Conservation (phyloP, 2,329 filamentous ascomycete genomes). For the Dryadomyces quercus-mongolicae region DNA sequence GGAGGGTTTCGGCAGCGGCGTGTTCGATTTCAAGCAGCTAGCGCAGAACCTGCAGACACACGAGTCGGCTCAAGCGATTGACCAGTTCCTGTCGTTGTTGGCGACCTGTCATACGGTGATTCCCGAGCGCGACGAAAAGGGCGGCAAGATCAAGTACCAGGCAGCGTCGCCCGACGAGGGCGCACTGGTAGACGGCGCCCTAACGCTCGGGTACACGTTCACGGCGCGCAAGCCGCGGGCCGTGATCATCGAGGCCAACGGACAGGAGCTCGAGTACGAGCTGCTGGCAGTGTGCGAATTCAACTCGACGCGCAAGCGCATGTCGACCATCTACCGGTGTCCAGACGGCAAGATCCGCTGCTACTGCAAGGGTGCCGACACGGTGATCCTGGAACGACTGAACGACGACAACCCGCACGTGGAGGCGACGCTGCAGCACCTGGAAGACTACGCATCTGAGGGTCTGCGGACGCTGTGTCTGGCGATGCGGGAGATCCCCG, state of each 20-base stretch:
- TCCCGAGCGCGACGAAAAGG: slow-evolving; percentile 70
- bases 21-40: slow-evolving; percentile 74
- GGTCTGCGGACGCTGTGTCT: slow-evolving; percentile 89
- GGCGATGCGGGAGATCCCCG: slow-evolving; percentile 84
- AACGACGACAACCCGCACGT: slow-evolving; percentile 73
- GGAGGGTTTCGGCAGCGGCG: slow-evolving; percentile 64
- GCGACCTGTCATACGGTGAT: slow-evolving; percentile 96
- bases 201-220: slow-evolving; percentile 78
- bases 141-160: slow-evolving; percentile 86
- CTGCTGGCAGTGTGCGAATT: slow-evolving; percentile 96
- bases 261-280: slow-evolving; percentile 69
- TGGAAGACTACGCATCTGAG: slow-evolving; percentile 98
- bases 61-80: slow-evolving; percentile 36
- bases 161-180: slow-evolving; percentile 95
- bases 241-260: slow-evolving; percentile 71
- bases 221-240: slow-evolving; percentile 78
- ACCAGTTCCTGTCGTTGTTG: slow-evolving; percentile 80
- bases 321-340: slow-evolving; percentile 95
- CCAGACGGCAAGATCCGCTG: slow-evolving; percentile 89
- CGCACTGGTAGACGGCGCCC: slow-evolving; percentile 86
- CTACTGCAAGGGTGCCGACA: slow-evolving; percentile 95
- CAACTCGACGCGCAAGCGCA: slow-evolving; percentile 92
- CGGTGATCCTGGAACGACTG: slow-evolving; percentile 88
- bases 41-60: slow-evolving; percentile 54
- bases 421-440: slow-evolving; percentile 79